Percentiles rank a stretch among this genome's conserved stretches.
Evolutionary conservation across 208 protist genomes (phyloP).

Genomic region (Leishmania guyanensis): DNA sequence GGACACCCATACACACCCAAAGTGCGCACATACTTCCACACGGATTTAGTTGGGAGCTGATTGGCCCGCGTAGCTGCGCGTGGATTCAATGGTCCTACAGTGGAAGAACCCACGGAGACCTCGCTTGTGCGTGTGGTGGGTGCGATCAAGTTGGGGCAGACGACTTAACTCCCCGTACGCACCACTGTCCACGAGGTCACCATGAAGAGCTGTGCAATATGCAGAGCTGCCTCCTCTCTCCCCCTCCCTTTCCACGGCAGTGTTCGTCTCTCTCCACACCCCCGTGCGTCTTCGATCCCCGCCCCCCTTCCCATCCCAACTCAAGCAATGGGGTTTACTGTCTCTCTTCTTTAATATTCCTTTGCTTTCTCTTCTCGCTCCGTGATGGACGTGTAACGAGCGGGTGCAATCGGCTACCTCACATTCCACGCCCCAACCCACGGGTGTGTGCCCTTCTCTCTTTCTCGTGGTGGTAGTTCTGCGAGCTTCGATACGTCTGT

Average conservation of each 20-base stretch:
- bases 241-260: not conserved
- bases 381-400: not conserved
- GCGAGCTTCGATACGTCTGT: not conserved
- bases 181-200: not conserved
- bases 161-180: not conserved
- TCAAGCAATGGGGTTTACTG: constrained; percentile 1
- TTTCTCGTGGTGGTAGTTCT: not conserved
- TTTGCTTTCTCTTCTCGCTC: not conserved
- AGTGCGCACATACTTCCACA: not conserved
- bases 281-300: not conserved
- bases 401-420: not conserved
- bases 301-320: not conserved
- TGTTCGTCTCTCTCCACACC: not conserved
- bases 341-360: not conserved
- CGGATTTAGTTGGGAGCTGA: not conserved
- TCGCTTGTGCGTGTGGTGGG: not conserved
- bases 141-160: not conserved
- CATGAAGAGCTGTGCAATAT: not conserved
- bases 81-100: not conserved
- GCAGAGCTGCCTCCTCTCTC: not conserved
- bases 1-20: not conserved
- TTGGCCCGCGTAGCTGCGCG: not conserved
- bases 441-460: not conserved
- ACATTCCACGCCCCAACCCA: not conserved
- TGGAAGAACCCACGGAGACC: not conserved